A percentile compares a stretch with the other conserved stretches of the same genome.
Conservation (phyloP, 1,284 basidiomycete species). For the Grifola frondosa region DNA sequence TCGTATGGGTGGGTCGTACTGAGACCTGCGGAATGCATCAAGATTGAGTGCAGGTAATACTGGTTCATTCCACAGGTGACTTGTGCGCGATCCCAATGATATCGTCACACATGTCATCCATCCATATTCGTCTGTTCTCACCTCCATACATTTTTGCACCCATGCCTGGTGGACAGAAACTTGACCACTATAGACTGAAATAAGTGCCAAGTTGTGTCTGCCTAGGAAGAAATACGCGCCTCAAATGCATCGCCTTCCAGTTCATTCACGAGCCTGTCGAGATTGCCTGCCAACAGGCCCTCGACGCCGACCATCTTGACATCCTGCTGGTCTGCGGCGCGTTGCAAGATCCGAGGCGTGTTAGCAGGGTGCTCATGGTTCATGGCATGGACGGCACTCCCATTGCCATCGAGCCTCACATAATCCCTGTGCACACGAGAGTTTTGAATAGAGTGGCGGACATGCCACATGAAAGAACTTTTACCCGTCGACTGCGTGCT, state of each 20-base stretch:
- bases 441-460: too few relatives aligned
- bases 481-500: constrained; percentile 17
- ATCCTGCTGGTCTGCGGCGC: constrained; percentile 7
- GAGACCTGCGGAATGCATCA: too few relatives aligned
- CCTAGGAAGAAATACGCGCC: constrained; percentile 3
- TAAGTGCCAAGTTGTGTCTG: too few relatives aligned
- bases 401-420: constrained; percentile 8
- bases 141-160: constrained; percentile 19
- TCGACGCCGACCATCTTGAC: constrained; percentile 19
- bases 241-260: constrained; percentile 20
- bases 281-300: constrained; percentile 12
- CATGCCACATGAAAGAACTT: too few relatives aligned
- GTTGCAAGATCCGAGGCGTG: constrained; percentile 13
- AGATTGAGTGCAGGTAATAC: too few relatives aligned
- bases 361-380: constrained; percentile 16
- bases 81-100: constrained; percentile 16
- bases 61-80: too few relatives aligned
- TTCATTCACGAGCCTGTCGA: constrained; percentile 18
- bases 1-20: too few relatives aligned
- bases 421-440: constrained; percentile 14
- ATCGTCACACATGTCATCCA: constrained; percentile 21
- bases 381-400: constrained; percentile 14
- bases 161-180: too few relatives aligned
- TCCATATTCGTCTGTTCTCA: constrained; percentile 12
- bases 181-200: background rate